Evolutionary conservation across 306 rosid genomes (phyloP).

Genomic region (Hippophae tibetana): DNA sequence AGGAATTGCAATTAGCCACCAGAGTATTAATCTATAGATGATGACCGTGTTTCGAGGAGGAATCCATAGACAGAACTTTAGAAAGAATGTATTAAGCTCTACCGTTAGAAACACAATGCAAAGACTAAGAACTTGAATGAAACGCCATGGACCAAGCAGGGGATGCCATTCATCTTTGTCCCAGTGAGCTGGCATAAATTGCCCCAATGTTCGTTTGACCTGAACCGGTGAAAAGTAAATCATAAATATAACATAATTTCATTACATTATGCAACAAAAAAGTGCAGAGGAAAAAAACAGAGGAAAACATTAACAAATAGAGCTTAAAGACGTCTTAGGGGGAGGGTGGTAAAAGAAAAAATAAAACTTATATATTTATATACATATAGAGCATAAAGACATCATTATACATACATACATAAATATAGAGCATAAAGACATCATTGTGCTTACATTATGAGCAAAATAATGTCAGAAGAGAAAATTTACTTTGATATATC

Average conservation of each 20-base stretch:
- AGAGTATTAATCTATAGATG: conserved; percentile 76
- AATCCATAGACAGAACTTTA: conserved; percentile 90
- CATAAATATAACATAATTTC: background rate
- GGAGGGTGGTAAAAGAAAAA: too few relatives aligned
- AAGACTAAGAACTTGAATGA: conserved; percentile 83
- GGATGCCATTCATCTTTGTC: conserved; percentile 99
- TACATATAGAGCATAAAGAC: too few relatives aligned
- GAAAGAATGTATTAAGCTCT: conserved; percentile 94
- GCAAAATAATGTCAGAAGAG: too few relatives aligned
- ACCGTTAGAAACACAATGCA: conserved; percentile 84
- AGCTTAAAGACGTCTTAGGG: too few relatives aligned
- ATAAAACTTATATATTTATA: too few relatives aligned
- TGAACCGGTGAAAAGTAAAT: conserved; percentile 17
- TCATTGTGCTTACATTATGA: too few relatives aligned
- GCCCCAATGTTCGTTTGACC: conserved; percentile 87
- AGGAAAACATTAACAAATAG: too few relatives aligned
- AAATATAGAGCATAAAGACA: too few relatives aligned
- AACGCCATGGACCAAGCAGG: conserved; percentile 94
- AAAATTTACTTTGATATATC: too few relatives aligned
- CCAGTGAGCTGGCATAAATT: conserved; percentile 96
- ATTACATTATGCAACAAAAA: background rate
- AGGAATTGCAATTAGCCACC: conserved; percentile 99
- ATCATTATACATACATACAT: too few relatives aligned
- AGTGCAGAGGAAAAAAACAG: background rate
- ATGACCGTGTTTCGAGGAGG: conserved; percentile 92